A percentile compares a stretch with the other conserved stretches of the same genome.
Evolutionary conservation across 2,329 filamentous ascomycete genomes (phyloP).

Genomic region (Epichloe hybrida): DNA sequence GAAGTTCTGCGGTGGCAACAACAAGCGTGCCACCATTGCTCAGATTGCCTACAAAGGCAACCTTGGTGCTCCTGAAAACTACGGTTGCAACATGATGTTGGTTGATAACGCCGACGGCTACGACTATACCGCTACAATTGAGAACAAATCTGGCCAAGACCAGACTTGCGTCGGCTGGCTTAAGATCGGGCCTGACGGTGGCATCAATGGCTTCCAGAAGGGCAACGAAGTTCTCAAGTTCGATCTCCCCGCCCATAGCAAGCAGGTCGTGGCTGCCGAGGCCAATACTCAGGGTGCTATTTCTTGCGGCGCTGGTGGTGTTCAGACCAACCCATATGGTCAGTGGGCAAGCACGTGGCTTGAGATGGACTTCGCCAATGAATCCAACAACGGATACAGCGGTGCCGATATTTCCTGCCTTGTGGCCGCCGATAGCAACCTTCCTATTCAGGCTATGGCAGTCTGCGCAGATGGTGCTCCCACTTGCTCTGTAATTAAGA

Average conservation of each 20-base stretch:
- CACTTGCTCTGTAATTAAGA: constrained; percentile 28
- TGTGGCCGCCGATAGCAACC: constrained; percentile 23
- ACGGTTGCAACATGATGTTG: constrained; percentile 40
- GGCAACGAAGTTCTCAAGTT: constrained; percentile 28
- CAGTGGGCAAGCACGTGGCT: constrained; percentile 33
- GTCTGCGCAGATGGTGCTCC: constrained; percentile 20
- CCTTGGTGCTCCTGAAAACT: constrained; percentile 25
- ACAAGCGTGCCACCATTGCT: constrained; percentile 32
- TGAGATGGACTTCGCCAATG: constrained; percentile 35
- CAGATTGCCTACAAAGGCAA: constrained; percentile 37
- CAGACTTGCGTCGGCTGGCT: constrained; percentile 32
- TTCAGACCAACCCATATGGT: constrained; percentile 24
- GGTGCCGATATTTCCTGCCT: constrained; percentile 38
- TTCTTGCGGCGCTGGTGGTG: constrained; percentile 23
- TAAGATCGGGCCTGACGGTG: constrained; percentile 35
- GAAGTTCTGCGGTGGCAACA: constrained; percentile 22
- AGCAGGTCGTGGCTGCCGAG: constrained; percentile 31
- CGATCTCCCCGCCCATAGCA: constrained; percentile 22
- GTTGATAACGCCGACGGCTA: constrained; percentile 27
- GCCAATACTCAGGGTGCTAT: constrained; percentile 34
- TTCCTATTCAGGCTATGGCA: constrained; percentile 21
- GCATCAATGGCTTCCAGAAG: constrained; percentile 36
- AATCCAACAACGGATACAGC: constrained; percentile 33
- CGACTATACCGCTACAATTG: constrained; percentile 30
- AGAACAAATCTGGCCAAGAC: constrained; percentile 21